Evolutionary conservation across 1,139 yeast species (phyloP), one percentile per base, ranked within the genome.

Genomic region (Candida sojae): DNA sequence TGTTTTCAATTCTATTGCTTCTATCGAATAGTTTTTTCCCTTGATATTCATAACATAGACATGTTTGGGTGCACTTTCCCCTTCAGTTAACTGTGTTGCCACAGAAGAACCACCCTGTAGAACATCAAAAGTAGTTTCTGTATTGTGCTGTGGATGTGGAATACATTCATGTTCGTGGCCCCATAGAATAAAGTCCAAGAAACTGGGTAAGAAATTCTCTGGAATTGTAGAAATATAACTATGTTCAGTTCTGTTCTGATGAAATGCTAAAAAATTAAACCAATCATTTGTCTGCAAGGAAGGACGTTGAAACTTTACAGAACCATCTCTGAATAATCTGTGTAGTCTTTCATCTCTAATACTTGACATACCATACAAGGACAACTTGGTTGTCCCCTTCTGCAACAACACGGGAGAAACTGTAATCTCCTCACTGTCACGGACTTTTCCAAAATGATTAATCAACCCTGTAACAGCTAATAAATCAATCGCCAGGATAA

Each of bases 141-240:
- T 79, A 60, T 90, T 91, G 42, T 72, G 73, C 0, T 73, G 76
- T 0, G 96, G 84, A 53, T 80, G 82, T 1, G 93, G 89, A 6
- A 86, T 76, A 60, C 98, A 91, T 63, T 93, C 98, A 67, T 93
- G 99, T 62, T 93, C 99, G 64, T 93, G 99, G 8, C 99, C 99
- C 99, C 99, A 93, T 2, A 91, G 70, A 0, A 93, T 83, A 49
- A 93, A 75, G 61, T 93, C 89, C 46, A 93, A 61, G 61, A 92
- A 92, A 13, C 77, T 73, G 0, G 98, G 99, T 17, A 95, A 66
- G 58, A 88, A 87, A 51, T 76, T 78, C 56, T 93, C 98, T 2
- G 97, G 98, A 9, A 93, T 70, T 57, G 86, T 87, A 4, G 91
- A 84, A 0, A 95, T 88, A 45, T 84, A 82, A 2, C 96, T 82